Base-by-base conservation (phyloP, 2,329 filamentous ascomycete species). In the Leptodontidium sp. region DNA sequence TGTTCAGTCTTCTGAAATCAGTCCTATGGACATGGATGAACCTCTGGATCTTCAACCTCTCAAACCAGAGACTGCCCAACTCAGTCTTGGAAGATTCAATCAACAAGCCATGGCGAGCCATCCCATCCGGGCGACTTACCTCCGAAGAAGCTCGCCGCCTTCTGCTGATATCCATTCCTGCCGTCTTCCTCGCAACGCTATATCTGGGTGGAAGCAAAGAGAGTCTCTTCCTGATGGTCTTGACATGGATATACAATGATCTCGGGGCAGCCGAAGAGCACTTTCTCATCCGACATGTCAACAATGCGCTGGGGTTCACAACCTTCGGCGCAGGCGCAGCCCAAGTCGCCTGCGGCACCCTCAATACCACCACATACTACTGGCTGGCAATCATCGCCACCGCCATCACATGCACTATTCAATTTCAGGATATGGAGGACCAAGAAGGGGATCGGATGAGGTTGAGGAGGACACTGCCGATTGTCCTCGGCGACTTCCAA, bases 81-180 rank as follows among this genome's bases (percentile, higher is more conserved):
- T 77, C 77, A 6, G 68, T 79, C 12, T 7, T 71, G 3, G 78
- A 79, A 69, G 78, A 80, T 61, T 15, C 57, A 4, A 32, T 79
- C 38, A 80, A 80, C 65, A 80, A 79, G 71, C 68, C 70, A 3
- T 80, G 77, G 77, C 74, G 79, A 0, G 76, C 79, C 0, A 74
- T 79, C n/a, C 76, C 78, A 4, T 72, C 76, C 5, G 75, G 75
- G 2, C 73, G 74, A 1, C 71, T 81, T 12, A 77, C 74, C 49
- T 21, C 76, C 7, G 71, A 75, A 4, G 24, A 76, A 40, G 68
- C 77, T 0, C 66, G 59, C 57, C 43, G 68, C 72, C 68, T 81
- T 8, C 68, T 81, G 0, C 38, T 68, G 3, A 8, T 55, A 0
- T 61, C 73, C 4, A 72, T 79, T 32, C 77, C 74, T 1, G 26